Conservation (phyloP, 2,329 filamentous ascomycete genomes). For the Diaporthe amygdali region DNA sequence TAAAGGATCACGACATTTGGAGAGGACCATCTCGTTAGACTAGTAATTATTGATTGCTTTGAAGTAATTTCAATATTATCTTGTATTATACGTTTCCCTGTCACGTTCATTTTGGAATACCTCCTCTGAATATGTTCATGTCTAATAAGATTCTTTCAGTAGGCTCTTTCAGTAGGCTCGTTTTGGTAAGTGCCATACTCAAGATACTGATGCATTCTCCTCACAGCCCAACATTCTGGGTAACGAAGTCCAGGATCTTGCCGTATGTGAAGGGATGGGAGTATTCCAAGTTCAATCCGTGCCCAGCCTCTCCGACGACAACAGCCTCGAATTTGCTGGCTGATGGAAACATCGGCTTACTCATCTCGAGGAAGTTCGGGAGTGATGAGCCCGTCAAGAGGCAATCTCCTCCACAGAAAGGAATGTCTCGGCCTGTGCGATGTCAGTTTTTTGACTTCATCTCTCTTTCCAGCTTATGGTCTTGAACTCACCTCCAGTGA, state of each 20-base stretch:
- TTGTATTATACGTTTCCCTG: too few relatives aligned
- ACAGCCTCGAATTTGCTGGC: slow-evolving; percentile 56
- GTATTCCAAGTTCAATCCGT: slow-evolving; percentile 53
- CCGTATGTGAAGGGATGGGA: slow-evolving; percentile 24
- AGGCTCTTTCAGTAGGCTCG: background rate
- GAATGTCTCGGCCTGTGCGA: slow-evolving; percentile 48
- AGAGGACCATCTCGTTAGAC: too few relatives aligned
- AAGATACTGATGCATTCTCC: background rate
- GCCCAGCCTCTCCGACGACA: slow-evolving; percentile 57
- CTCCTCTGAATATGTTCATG: too few relatives aligned
- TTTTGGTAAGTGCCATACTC: background rate
- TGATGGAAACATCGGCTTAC: slow-evolving; percentile 46
- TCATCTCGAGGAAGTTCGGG: slow-evolving; percentile 49
- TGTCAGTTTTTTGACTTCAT: background rate
- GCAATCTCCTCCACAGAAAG: slow-evolving; percentile 70
- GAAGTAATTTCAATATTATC: too few relatives aligned
- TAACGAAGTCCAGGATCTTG: slow-evolving; percentile 21
- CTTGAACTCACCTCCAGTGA: slow-evolving; percentile 55
- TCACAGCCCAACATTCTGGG: slow-evolving; percentile 12
- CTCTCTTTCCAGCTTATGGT: background rate
- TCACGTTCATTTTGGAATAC: too few relatives aligned
- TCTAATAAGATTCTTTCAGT: too few relatives aligned
- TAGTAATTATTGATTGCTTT: too few relatives aligned
- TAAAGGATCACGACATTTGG: too few relatives aligned
- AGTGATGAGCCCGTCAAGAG: slow-evolving; percentile 43